Evolutionary conservation across 2,329 filamentous ascomycete genomes (phyloP), one percentile per base, ranked within the genome.

Genomic region (Trichoderma oligosporum): DNA sequence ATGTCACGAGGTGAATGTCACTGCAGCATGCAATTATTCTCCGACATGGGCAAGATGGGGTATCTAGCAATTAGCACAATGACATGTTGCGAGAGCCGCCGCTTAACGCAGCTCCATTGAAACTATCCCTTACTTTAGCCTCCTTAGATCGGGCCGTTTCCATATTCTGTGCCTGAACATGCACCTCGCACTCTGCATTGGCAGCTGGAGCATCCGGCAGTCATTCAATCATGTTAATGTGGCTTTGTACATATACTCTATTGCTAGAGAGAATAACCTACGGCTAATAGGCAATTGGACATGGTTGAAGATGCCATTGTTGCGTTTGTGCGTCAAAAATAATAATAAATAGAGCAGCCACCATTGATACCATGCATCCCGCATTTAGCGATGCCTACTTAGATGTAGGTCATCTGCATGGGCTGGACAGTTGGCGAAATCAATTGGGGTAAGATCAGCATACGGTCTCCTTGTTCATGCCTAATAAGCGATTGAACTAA

Each of bases 61-160:
- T 11, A 31, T 31, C 6, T 31, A 31, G 11, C 11, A 11, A 31
- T 31, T 31, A 5, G 11, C 27, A 31, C 27, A 31, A 31, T 6
- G 12, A 44, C 4, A 18, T 11, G n/a, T 11, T 36, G 11, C 9
- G 7, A 54, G 22, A 20, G n/a, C 24, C 22, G 24, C 22, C n/a
- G 51, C 42, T 33, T 12, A 12, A 35, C 22, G 31, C 7, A 18
- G 7, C 27, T 27, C 20, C 29, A 25, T 45, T 27, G 38, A n/a
- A n/a, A 29, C 16, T 27, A 54, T 29, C 22, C 51, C 51, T 36
- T 45, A 18, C 20, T 36, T 36, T 54, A 36, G 51, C 29, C 31
- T 36, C 3, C 22, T 18, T 14, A 18, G 27, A 44, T 54, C 51
- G 51, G 51, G 51, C 51, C 51, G 51, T 54, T 54, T 54, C 39